Base-by-base conservation (phyloP, 352 stramenopile species). In the Globisporangium echinulatum region DNA sequence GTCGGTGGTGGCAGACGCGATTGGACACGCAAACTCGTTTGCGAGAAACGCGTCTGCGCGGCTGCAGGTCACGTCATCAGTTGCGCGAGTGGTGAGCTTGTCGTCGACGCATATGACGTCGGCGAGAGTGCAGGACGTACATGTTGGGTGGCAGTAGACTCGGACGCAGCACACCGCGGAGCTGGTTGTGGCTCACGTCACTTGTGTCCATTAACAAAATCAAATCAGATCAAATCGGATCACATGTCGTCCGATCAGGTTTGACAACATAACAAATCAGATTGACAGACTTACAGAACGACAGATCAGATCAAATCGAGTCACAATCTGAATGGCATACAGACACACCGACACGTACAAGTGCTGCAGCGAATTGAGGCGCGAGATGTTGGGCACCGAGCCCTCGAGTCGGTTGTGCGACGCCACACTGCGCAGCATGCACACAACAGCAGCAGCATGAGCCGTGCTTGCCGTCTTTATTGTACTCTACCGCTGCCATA, bases 341-440 rank as follows among this genome's bases (percentile, higher is more conserved):
- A 33, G 25, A 33, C 49, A 42, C n/a, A 33, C n/a, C 7, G 11
- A 51, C 50, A 58, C 77, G 49, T 79, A 88, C 80, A 88, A 83
- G 17, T 49, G 61, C 48, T 61, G 64, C 17, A 90, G 64, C 7
- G 54, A 61, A 5, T 76, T 79, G 52, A 77, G 69, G 36, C 82
- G 84, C 42, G 61, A 73, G 43, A 88, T 64, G 13, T 61, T 43
- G 1, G 76, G 76, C 0, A 90, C 37, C 38, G 53, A 39, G 7
- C 80, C 76, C 3, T 52, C 68, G 14, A 90, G 64, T 7, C 54
- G 19, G 49, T 90, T 88, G 52, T 76, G 51, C 0, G 75, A 84
- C 10, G 87, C 61, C 38, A 88, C 58, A 2, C 80, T 90, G 44
- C 10, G 13, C 40, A 33, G 3, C 10, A 50, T 25, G 56, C 25